Percentiles rank a stretch among this genome's conserved stretches.
These are phyloP conservation scores for Exophiala sp. DNA, from an alignment of 2,329 filamentous ascomycete species.

Conservation along the genomic window DNA sequence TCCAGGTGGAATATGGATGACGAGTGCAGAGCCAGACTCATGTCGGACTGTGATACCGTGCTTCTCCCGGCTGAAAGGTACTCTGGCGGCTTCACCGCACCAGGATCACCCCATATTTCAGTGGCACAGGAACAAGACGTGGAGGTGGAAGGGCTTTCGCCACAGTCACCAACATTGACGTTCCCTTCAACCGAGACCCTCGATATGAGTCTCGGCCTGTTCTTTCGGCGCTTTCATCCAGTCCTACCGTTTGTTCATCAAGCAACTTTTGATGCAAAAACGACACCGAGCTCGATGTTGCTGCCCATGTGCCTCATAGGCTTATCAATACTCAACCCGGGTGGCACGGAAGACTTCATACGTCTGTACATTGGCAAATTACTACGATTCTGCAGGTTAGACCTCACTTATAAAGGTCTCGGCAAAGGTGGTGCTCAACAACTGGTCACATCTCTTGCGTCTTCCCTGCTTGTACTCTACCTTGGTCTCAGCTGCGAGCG, in stretches of 20 bases:
- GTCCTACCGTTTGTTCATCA: slow-evolving; percentile 8
- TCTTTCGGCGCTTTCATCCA: slow-evolving; percentile 10
- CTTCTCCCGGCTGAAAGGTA: slow-evolving; percentile 5
- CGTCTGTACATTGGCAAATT: slow-evolving; percentile 2
- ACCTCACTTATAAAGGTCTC: slow-evolving; percentile 13
- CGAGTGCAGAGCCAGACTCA: slow-evolving; percentile 7
- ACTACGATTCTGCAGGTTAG: slow-evolving; percentile 4
- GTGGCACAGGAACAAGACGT: slow-evolving; percentile 2
- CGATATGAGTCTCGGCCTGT: slow-evolving; percentile 11
- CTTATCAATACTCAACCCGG: slow-evolving; percentile 8
- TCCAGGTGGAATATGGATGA: slow-evolving; percentile 15
- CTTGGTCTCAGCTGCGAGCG: slow-evolving; percentile 4
- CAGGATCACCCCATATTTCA: slow-evolving; percentile 2
- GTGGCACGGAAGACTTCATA: slow-evolving; percentile 4
- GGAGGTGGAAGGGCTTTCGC: slow-evolving; percentile 4
- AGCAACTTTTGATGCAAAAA: slow-evolving; percentile 8
- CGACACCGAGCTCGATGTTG: slow-evolving; percentile 8
- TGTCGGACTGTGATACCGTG: slow-evolving; percentile 4
- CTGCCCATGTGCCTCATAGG: slow-evolving; percentile 12
- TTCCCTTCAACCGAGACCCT: slow-evolving; percentile 9
- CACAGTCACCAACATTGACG: neutral
- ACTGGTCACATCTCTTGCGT: slow-evolving; percentile 6
- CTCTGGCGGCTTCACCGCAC: slow-evolving; percentile 4
- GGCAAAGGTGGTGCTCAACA: slow-evolving; percentile 5
- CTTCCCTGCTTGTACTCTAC: slow-evolving; percentile 8